These are phyloP conservation scores for Striga asiatica DNA, from an alignment of 257 asterid genomes.

Conservation along the genomic window DNA sequence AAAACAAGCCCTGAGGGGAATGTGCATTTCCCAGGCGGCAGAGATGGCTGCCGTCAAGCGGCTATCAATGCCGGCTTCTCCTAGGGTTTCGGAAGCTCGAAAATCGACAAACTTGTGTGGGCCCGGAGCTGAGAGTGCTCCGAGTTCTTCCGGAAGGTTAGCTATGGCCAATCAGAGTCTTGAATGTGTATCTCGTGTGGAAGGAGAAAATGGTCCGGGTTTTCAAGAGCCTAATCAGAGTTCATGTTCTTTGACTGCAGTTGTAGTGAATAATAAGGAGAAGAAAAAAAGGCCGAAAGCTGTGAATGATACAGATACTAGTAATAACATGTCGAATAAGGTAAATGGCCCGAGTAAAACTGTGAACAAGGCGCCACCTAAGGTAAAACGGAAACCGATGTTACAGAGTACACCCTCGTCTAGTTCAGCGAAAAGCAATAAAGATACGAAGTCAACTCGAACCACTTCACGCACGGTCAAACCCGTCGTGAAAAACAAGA, in stretches of 20 bases:
- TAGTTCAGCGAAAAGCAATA: constrained; percentile 34
- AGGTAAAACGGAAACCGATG: constrained; percentile 46
- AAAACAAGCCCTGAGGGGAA: constrained; percentile 65
- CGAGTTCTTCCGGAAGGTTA: no score
- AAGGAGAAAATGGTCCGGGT: no score
- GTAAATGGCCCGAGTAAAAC: constrained; percentile 19
- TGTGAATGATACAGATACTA: neutral
- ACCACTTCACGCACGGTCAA: constrained; percentile 37
- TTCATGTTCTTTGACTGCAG: no score
- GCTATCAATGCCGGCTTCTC: constrained; percentile 25
- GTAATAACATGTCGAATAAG: constrained; percentile 9
- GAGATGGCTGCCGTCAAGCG: constrained; percentile 63
- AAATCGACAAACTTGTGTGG: neutral
- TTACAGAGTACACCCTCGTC: constrained; percentile 38
- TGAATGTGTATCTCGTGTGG: constrained; percentile 17
- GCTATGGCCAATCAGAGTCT: no score
- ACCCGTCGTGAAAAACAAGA: constrained; percentile 48
- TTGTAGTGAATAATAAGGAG: constrained; percentile 19
- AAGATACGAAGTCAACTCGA: constrained; percentile 37
- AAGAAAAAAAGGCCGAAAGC: neutral
- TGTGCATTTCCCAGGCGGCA: constrained; percentile 68
- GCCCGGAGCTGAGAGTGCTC: no score
- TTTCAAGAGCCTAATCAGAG: constrained; percentile 16
- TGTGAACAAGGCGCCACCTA: constrained; percentile 29
- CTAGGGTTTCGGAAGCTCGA: constrained; percentile 17